phyloP scores from a whole-genome alignment of 1,284 basidiomycete genomes.

The Cutaneotrichosporon dermatis region DNA sequence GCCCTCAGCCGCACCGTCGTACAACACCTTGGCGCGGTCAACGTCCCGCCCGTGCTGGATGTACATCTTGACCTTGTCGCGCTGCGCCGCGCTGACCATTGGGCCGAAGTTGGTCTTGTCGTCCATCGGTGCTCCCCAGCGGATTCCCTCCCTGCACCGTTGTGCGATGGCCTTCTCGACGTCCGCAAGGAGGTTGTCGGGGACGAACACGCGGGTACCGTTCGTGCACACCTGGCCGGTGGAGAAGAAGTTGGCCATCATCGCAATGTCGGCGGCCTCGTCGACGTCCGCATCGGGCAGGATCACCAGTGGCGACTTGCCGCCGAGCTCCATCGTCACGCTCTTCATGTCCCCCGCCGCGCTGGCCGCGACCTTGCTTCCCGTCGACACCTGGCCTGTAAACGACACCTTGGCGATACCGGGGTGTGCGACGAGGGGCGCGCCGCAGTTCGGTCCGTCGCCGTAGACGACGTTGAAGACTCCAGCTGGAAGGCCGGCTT shows the following conservation, averaged over 20 bases:
- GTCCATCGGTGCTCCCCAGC: constrained; percentile 17
- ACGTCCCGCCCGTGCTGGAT: constrained; percentile 13
- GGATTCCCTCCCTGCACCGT: constrained; percentile 17
- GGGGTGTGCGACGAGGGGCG: constrained; percentile 13
- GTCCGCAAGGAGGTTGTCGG: constrained; percentile 4
- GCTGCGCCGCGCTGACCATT: constrained; percentile 16
- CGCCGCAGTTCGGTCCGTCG: constrained; percentile 11
- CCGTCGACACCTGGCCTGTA: constrained; percentile 17
- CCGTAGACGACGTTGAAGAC: constrained; percentile 22
- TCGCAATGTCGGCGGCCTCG: constrained; percentile 19
- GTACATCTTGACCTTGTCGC: constrained; percentile 14
- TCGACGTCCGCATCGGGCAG: constrained; percentile 17
- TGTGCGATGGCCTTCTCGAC: constrained; percentile 12
- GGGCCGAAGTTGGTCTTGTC: constrained; percentile 17
- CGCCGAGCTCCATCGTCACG: constrained; percentile 23
- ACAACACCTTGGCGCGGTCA: constrained; percentile 19
- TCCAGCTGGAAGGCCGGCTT: constrained; percentile 15
- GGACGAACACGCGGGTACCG: constrained; percentile 21
- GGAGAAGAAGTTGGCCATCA: constrained; percentile 21
- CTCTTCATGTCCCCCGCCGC: constrained; percentile 18
- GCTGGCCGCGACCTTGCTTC: constrained; percentile 11
- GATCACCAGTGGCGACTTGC: constrained; percentile 18
- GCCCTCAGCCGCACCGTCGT: constrained; percentile 9
- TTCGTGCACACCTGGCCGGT: constrained; percentile 21
- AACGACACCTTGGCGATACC: constrained; percentile 21